A percentile compares a stretch with the other conserved stretches of the same genome.
Evolutionary conservation across 2,329 filamentous ascomycete genomes (phyloP).

Genomic region (Aspergillus costaricaensis): DNA sequence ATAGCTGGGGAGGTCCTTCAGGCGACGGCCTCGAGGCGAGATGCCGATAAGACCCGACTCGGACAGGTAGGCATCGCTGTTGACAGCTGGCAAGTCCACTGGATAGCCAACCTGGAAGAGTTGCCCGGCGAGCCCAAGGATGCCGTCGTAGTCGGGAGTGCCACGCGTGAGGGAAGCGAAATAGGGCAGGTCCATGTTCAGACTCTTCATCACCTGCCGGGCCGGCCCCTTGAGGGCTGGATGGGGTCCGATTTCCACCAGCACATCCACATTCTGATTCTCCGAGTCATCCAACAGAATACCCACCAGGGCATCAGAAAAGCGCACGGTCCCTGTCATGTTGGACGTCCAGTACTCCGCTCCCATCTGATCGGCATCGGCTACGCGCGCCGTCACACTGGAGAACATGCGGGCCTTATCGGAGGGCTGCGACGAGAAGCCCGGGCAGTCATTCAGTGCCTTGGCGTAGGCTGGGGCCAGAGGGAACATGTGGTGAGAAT

Average conservation of each 20-base stretch:
- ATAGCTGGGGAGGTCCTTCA: slow-evolving; percentile 8
- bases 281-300: neutral
- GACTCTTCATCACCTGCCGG: slow-evolving; percentile 1
- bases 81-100: neutral
- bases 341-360: slow-evolving; percentile 14
- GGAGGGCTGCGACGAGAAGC: neutral
- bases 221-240: slow-evolving; percentile 26
- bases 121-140: slow-evolving; percentile 1
- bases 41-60: neutral
- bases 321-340: slow-evolving; percentile 10
- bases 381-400: slow-evolving; percentile 8
- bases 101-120: slow-evolving; percentile 1
- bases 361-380: neutral
- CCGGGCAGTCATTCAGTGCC: neutral
- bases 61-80: neutral
- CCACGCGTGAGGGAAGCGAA: slow-evolving; percentile 1
- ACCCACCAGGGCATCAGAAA: slow-evolving; percentile 9
- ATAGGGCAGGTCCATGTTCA: slow-evolving; percentile 4
- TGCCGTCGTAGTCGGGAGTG: neutral
- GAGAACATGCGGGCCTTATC: slow-evolving; percentile 11
- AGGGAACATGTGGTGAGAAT: slow-evolving; percentile 25
- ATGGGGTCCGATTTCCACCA: slow-evolving; percentile 21
- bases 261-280: slow-evolving; percentile 1
- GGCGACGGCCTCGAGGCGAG: neutral
- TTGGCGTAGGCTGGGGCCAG: neutral